Conservation (phyloP, 192 early-diverging fungal species). For the Allomyces javanicus region DNA sequence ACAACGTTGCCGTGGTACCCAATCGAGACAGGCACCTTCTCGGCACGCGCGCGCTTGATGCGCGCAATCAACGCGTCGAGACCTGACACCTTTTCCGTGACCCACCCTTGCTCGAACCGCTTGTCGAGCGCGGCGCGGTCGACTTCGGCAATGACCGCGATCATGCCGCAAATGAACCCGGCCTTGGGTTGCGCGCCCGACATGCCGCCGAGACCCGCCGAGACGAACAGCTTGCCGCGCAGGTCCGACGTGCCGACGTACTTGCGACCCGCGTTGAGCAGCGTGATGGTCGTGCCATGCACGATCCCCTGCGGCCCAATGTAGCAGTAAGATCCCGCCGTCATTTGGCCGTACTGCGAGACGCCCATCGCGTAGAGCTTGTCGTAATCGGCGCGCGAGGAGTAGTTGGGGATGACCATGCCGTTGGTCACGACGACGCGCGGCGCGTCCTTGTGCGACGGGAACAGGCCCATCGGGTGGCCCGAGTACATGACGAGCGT, state of each 20-base stretch:
- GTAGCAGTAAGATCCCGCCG: slow-evolving; percentile 9
- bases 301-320: slow-evolving; percentile 12
- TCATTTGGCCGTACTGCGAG: slow-evolving; percentile 10
- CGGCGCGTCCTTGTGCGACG: slow-evolving; percentile 8
- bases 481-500: slow-evolving; percentile 10
- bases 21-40: slow-evolving; percentile 4
- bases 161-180: slow-evolving; percentile 7
- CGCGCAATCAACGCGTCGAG: slow-evolving; percentile 6
- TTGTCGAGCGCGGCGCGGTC: slow-evolving; percentile 3
- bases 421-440: slow-evolving; percentile 9
- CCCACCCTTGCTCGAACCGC: not conserved
- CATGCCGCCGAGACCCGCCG: slow-evolving; percentile 9
- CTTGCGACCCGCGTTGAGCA: slow-evolving; percentile 8
- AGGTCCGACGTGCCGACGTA: slow-evolving; percentile 6
- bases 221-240: slow-evolving; percentile 10
- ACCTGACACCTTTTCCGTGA: slow-evolving; percentile 4
- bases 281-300: slow-evolving; percentile 9
- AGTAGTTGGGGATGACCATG: slow-evolving; percentile 11
- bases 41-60: slow-evolving; percentile 5
- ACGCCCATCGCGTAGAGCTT: slow-evolving; percentile 7
- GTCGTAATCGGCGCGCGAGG: slow-evolving; percentile 5
- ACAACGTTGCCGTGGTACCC: slow-evolving; percentile 12
- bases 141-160: slow-evolving; percentile 9
- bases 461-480: slow-evolving; percentile 10
- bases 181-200: slow-evolving; percentile 10